Conservation (phyloP, 1,139 yeast genomes). For the Debaryomyces psychrophilus region DNA sequence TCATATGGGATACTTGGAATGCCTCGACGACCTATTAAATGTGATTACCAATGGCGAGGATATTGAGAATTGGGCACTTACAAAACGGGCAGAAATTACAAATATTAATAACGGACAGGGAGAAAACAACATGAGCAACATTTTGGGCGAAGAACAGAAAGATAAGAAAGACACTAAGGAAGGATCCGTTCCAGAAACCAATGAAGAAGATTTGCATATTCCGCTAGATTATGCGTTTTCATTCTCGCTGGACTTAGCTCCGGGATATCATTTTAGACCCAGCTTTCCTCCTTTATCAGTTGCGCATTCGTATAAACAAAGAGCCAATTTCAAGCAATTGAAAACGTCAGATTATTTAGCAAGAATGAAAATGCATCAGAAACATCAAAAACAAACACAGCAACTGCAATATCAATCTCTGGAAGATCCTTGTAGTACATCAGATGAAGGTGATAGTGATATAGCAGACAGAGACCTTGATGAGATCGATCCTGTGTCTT, state of each 20-base stretch:
- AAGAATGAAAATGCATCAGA: slow-evolving; percentile 13
- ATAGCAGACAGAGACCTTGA: slow-evolving; percentile 13
- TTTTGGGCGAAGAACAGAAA: slow-evolving; percentile 1
- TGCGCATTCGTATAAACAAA: slow-evolving; percentile 24
- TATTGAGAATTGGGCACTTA: slow-evolving; percentile 55
- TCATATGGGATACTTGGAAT: slow-evolving; percentile 58
- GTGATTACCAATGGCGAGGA: slow-evolving; percentile 51
- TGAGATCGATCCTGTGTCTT: slow-evolving; percentile 8
- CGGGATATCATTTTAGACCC: slow-evolving; percentile 46
- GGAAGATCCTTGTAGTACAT: slow-evolving; percentile 16
- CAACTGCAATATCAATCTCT: slow-evolving; percentile 10
- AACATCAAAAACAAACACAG: slow-evolving; percentile 6
- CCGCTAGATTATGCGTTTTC: slow-evolving; percentile 45
- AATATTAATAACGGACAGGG: slow-evolving; percentile 19
- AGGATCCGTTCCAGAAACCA: background rate
- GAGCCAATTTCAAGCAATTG: slow-evolving; percentile 15
- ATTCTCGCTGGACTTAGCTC: slow-evolving; percentile 31
- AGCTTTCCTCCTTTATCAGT: slow-evolving; percentile 52
- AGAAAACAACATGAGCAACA: background rate
- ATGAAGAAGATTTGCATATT: slow-evolving; percentile 20
- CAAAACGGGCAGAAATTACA: slow-evolving; percentile 51
- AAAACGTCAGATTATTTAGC: slow-evolving; percentile 15
- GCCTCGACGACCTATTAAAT: slow-evolving; percentile 57
- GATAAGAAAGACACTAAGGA: slow-evolving; percentile 6
- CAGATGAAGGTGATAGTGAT: slow-evolving; percentile 18